phyloP scores from a whole-genome alignment of 2,329 filamentous ascomycete genomes.

The Knufia fluminis region DNA sequence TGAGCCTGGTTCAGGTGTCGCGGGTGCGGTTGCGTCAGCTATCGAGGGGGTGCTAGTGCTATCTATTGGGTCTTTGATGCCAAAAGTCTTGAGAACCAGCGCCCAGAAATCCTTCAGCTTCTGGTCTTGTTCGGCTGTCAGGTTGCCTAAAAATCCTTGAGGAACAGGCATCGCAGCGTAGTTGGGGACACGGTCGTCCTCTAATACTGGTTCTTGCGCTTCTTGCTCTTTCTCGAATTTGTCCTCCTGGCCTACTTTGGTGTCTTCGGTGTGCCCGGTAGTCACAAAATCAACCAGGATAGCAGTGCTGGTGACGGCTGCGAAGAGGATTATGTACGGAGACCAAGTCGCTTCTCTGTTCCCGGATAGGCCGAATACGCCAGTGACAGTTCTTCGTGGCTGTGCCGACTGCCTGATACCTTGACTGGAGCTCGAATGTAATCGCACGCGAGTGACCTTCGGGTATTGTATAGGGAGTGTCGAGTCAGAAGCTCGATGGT shows the following conservation, averaged over 20 bases:
- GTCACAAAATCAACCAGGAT: constrained; percentile 12
- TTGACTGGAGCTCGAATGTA: not conserved
- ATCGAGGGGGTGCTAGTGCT: constrained; percentile 16
- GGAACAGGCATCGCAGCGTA: constrained; percentile 21
- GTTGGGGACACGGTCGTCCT: constrained; percentile 12
- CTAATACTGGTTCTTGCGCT: not conserved
- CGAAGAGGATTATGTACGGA: constrained; percentile 16
- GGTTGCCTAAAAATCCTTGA: constrained; percentile 70
- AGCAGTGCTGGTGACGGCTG: constrained; percentile 13
- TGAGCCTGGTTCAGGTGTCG: constrained; percentile 26
- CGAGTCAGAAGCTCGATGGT: not conserved
- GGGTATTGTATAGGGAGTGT: not conserved
- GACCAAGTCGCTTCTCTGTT: constrained; percentile 12
- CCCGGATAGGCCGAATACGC: not conserved
- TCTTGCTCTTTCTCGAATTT: not conserved
- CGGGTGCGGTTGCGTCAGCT: constrained; percentile 19
- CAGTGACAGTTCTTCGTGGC: not conserved
- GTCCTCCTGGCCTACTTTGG: not conserved
- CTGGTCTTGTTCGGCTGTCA: constrained; percentile 80
- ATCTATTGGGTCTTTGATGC: constrained; percentile 37
- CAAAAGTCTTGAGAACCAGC: constrained; percentile 65
- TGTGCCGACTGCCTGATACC: not conserved
- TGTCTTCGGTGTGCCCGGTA: not conserved
- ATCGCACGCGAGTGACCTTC: not conserved
- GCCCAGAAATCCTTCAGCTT: constrained; percentile 85